Percentiles rank a stretch among this genome's conserved stretches.
phyloP scores from a whole-genome alignment of 2,329 filamentous ascomycete genomes.

The Fusarium austroafricanum region DNA sequence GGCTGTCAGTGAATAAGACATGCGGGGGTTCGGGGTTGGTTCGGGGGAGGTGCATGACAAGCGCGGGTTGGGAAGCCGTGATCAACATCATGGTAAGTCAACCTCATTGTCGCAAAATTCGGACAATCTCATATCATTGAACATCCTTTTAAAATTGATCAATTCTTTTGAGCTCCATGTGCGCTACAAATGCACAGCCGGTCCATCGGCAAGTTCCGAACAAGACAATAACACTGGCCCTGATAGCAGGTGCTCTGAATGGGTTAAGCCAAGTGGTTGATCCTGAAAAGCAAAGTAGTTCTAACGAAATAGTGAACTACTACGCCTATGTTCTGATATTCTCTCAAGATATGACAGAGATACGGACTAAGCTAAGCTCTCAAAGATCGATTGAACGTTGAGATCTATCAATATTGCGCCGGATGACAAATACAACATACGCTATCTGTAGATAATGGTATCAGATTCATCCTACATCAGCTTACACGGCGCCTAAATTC shows the following conservation, averaged over 20 bases:
- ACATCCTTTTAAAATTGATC: neutral
- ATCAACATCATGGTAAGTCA: neutral
- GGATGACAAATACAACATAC: neutral
- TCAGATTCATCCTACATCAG: neutral
- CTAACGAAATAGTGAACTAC: accelerated
- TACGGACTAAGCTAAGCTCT: neutral
- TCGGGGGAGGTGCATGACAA: constrained; percentile 20
- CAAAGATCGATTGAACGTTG: too few relatives aligned
- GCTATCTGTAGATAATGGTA: too few relatives aligned
- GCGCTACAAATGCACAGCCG: neutral
- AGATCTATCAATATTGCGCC: too few relatives aligned
- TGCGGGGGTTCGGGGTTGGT: constrained; percentile 35
- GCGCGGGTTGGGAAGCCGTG: neutral
- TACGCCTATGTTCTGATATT: too few relatives aligned
- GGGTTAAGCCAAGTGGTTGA: too few relatives aligned
- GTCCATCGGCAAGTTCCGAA: neutral
- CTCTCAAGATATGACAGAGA: neutral
- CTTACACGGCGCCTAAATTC: neutral
- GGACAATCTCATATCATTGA: neutral
- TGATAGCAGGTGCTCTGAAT: accelerated
- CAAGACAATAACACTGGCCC: neutral
- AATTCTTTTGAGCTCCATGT: too few relatives aligned
- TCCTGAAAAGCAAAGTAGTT: accelerated
- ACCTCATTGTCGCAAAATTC: neutral
- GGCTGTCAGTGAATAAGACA: neutral